Evolutionary conservation across 202 grass and related monocot genomes (phyloP).

Genomic region (Setaria italica): DNA sequence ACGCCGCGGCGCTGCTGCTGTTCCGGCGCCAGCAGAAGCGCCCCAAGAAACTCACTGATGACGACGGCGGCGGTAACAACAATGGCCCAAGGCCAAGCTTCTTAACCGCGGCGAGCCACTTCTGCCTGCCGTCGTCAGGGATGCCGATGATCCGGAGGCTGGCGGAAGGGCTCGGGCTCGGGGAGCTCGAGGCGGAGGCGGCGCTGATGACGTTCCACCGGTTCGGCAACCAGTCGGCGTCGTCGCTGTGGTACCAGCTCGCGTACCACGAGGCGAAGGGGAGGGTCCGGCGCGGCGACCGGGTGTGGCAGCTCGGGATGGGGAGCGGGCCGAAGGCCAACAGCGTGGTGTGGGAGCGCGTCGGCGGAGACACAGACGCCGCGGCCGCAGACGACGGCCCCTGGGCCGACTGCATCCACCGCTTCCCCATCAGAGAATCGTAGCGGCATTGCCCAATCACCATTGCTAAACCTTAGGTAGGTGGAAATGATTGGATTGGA

Average conservation of each 20-base stretch:
- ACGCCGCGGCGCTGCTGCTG: conserved; percentile 9
- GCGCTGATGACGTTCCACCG: conserved; percentile 69
- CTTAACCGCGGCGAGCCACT: conserved; percentile 49
- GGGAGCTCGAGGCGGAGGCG: conserved; percentile 58
- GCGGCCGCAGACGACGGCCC: conserved; percentile 28
- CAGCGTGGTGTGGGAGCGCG: conserved; percentile 61
- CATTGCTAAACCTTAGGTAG: not conserved
- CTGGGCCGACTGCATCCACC: conserved; percentile 56
- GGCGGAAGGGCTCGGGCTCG: conserved; percentile 58
- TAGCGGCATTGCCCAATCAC: not conserved
- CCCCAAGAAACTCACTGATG: not conserved
- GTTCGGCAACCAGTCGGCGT: conserved; percentile 79
- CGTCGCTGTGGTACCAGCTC: conserved; percentile 79
- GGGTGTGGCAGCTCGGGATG: conserved; percentile 65
- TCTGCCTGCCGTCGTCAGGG: conserved; percentile 70
- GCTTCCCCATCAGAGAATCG: conserved; percentile 17
- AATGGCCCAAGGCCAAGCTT: conserved; percentile 46
- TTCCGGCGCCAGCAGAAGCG: not conserved
- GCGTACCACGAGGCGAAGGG: conserved; percentile 66
- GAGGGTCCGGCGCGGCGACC: conserved; percentile 49
- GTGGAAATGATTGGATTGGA: not conserved
- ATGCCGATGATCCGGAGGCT: conserved; percentile 64
- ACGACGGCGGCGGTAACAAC: not conserved
- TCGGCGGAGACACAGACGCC: conserved; percentile 5
- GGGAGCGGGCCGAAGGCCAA: conserved; percentile 74